Conservation (phyloP, 139 green algal genomes). For the Desmodesmus armatus region DNA sequence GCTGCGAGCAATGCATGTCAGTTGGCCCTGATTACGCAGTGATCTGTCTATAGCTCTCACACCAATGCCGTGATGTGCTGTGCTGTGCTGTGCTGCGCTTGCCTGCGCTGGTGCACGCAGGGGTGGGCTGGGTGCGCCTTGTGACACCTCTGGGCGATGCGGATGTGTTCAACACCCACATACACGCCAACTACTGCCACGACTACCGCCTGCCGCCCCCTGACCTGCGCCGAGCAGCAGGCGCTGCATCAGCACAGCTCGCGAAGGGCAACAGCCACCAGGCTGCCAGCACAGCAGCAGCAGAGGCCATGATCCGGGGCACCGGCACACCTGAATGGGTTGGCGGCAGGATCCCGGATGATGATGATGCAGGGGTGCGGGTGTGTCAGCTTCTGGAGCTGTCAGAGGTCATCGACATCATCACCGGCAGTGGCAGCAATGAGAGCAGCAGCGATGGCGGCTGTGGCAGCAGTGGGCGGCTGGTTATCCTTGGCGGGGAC, state of each 20-base stretch:
- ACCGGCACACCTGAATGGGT: not conserved
- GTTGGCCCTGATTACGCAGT: not conserved
- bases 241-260: not conserved
- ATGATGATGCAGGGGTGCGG: conserved; percentile 41
- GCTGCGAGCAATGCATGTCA: not conserved
- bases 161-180: conserved; percentile 74
- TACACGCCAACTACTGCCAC: conserved; percentile 75
- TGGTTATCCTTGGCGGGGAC: conserved; percentile 56
- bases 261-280: not conserved
- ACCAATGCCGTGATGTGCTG: not conserved
- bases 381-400: conserved; percentile 62
- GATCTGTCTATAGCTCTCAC: not conserved
- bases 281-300: conserved; percentile 9
- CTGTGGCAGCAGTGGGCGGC: not conserved
- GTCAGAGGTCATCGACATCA: conserved; percentile 35
- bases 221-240: too few relatives aligned
- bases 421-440: not conserved
- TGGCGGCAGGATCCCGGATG: conserved; percentile 24
- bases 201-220: conserved; percentile 36
- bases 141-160: conserved; percentile 48
- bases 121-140: conserved; percentile 66
- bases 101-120: conserved; percentile 40
- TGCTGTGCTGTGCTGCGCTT: not conserved
- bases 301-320: not conserved
- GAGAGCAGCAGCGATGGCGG: not conserved